Evolutionary conservation across 2,329 filamentous ascomycete genomes (phyloP), one percentile per base, ranked within the genome.

Genomic region (Colletotrichum simmondsii): DNA sequence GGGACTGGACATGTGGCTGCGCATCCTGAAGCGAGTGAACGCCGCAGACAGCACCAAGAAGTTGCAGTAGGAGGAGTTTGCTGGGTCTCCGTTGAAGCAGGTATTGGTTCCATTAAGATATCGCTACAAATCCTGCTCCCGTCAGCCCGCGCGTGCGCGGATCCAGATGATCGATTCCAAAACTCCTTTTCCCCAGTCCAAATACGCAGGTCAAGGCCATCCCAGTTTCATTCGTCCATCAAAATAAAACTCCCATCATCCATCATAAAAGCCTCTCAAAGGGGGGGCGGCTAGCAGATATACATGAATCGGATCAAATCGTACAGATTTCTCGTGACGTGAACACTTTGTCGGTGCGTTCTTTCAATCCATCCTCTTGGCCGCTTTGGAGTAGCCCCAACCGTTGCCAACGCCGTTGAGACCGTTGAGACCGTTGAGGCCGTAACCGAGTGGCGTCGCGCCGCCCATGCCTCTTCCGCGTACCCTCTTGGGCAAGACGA

Each of bases 351-450:
- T 66, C 30, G 16, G 3, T 49, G 16, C 42, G 22, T 49, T 49
- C 42, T n/a, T 49, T 49, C 42, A 88, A 74, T 88, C 87, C 62
- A 87, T 83, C 72, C 88, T 81, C 80, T 91, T 90, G 30, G 87
- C 81, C 68, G 89, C 80, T 80, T 91, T 90, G 30, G 87, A 82
- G 71, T 90, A 90, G 2, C 89, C 89, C 89, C 89, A 91, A 60
- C 89, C 89, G 67, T 91, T 91, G 10, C 89, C 89, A 3, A 88
- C 80, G 2, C 80, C 79, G 66, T 49, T 49, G 42, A 49, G 42
- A 2, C 80, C 79, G 65, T 84, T 85, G 30, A 89, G n/a, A 0
- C 88, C 89, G 65, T 84, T 85, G 30, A 89, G n/a, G 0, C 88
- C 89, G 67, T 90, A 88, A 2, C 71, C 71, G 74, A 91, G 76